Evolutionary conservation across 345 rosid species (phyloP), one percentile per base, ranked within the genome.

Genomic region (Erodium maritimum): DNA sequence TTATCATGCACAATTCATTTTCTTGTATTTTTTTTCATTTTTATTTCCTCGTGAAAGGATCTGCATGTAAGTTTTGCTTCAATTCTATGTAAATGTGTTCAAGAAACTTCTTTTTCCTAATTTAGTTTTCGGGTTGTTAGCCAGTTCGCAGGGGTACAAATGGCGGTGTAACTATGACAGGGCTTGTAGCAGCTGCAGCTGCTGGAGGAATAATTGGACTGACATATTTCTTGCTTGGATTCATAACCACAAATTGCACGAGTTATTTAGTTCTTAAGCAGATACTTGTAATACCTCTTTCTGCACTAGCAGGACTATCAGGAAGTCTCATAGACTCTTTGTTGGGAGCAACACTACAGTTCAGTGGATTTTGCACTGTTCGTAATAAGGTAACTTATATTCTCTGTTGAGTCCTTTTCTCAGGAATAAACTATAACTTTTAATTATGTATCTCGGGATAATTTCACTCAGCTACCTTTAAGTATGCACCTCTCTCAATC

Each of bases 311-410:
- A 2, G 99, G 99, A 68, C 75, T 89, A 58, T 63, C 73, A 52
- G 99, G 99, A 58, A 93, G 95, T 62, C 61, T 88, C 45, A 73
- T 86, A 61, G 99, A 88, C 75, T 93, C 96, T 62, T 46, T 93
- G 54, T 65, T 93, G 56, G 99, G 99, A 71, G 99, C 99, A 52
- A 93, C 94, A 11, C 63, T 93, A 20, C 96, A 88, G 68, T 93
- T 77, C 82, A 93, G 99, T 65, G 99, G 99, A 23, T 89, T 80
- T 79, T 93, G 99, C 69, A 70, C 84, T n/a, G 83, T 93, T 57
- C 87, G 95, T 21, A 86, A 85, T 56, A 93, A 86, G 82, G 96
- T 88, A 73, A 75, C 20, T 51, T 17, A 51, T 3, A 42, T 42
- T 42, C 48, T 11, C 14, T 3, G 73, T 59, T 50, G 3, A 5